Base-by-base conservation (phyloP, 2,329 filamentous ascomycete genomes). In the Dothistroma septosporum region DNA sequence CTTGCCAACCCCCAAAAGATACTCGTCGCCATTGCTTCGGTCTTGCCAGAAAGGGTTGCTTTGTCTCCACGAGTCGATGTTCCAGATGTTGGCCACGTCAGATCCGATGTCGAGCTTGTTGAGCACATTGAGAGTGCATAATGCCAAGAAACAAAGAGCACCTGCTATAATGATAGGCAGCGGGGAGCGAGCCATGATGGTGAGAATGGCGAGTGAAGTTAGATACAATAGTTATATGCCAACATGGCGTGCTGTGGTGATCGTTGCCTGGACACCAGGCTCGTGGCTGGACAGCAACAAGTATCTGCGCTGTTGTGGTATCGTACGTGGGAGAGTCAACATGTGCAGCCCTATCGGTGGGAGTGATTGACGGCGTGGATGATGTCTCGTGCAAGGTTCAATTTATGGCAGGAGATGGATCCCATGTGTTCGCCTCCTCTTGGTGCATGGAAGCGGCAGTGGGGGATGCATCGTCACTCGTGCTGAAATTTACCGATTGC, bases 1-100 rank as follows among this genome's bases (percentile, higher is more conserved):
- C 73, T 88, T 90, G 28, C 87, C 87, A 22, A 87, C 85, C 22
- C 87, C 87, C 21, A 90, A 74, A 8, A 89, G 73, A 69, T 88
- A 89, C 63, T 79, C 53, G 19, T 69, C 65, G 24, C 63, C 67
- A 31, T 57, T 1, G 8, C 19, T 44, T 19, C 41, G 41, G 41
- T 44, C 41, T n/a, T 44, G 41, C 41, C 41, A 44, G 14, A 44
- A 44, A n/a, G 14, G 19, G n/a, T 14, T 44, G 14, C 14, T 19
- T 2, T 44, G n/a, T n/a, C n/a, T 44, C 41, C 41, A 44, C 12
- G 32, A 31, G 21, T 47, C 35, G 11, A 22, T 44, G 49, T 7
- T 35, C 24, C 16, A 53, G 14, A 53, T 47, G 28, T 54, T 41
- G 24, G 50, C 24, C 50, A 53, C 24, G 19, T 53, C 28, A 16